phyloP scores from a whole-genome alignment of 2,329 filamentous ascomycete species.

The Calycina marina region DNA sequence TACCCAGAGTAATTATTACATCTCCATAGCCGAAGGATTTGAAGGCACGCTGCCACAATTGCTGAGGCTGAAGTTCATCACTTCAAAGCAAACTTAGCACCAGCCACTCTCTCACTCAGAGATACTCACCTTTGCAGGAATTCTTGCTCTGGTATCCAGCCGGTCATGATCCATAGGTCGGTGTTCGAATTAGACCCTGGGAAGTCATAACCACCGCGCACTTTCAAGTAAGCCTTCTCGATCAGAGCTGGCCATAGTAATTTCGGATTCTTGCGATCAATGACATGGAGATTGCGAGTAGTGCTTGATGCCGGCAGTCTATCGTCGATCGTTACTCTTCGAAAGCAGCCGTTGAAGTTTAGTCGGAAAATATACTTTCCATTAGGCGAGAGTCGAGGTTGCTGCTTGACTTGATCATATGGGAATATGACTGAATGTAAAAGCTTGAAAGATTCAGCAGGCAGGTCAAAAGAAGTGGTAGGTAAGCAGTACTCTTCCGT shows the following conservation, averaged over 20 bases:
- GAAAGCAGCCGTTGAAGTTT: slow-evolving; percentile 88
- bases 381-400: slow-evolving; percentile 53
- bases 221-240: slow-evolving; percentile 93
- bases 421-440: slow-evolving; percentile 64
- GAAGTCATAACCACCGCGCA: slow-evolving; percentile 92
- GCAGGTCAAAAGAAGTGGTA: not conserved
- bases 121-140: slow-evolving; percentile 58
- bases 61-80: slow-evolving; percentile 61
- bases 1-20: slow-evolving; percentile 80
- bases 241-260: slow-evolving; percentile 83
- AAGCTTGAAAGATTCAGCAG: slow-evolving; percentile 32
- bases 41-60: slow-evolving; percentile 65
- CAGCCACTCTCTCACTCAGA: too few relatives aligned
- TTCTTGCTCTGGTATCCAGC: slow-evolving; percentile 94
- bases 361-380: slow-evolving; percentile 89
- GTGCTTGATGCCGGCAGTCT: slow-evolving; percentile 66
- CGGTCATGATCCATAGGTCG: slow-evolving; percentile 81
- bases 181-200: slow-evolving; percentile 95
- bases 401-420: slow-evolving; percentile 41
- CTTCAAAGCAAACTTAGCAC: slow-evolving; percentile 25
- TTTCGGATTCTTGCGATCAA: slow-evolving; percentile 69
- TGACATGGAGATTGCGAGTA: slow-evolving; percentile 66
- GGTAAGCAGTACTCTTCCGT: slow-evolving; percentile 41
- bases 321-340: slow-evolving; percentile 80
- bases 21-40: slow-evolving; percentile 63